Evolutionary conservation across 306 rosid genomes (phyloP), one percentile per base, ranked within the genome.

Genomic region (Vicia villosa): DNA sequence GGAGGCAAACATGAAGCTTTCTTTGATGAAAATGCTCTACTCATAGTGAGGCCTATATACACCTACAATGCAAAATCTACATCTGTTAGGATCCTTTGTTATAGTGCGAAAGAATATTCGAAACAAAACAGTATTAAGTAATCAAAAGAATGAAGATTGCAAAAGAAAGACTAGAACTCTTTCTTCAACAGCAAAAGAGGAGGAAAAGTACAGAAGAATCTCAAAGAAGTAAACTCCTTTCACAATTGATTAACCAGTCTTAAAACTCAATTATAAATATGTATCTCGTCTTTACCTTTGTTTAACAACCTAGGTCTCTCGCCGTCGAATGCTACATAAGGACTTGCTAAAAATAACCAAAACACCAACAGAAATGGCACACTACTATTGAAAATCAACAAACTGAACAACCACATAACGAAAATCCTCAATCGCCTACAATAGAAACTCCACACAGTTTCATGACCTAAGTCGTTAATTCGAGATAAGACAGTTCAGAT

Each of bases 1-100:
- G 64, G 70, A 10, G 76, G 68, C 64, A 83, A 71, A 55, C 76
- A 28, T 4, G 86, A 63, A 21, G 81, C 73, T 71, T 83, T 88
- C 81, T 72, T 88, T 13, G 87, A 77, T 69, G 95, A 82, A 74
- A 76, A 70, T 50, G 87, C 46, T 58, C 52, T 82, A 73, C 76
- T 86, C 91, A 86, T 88, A 10, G 75, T 56, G 73, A 77, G 59
- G 28, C 71, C 42, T 62, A 24, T n/a, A 42, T 4, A 41, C 20
- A 63, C 49, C 55, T 42, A 42, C 9, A 42, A 26, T 14, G 73
- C 73, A 74, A 59, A 63, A 70, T 73, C 69, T 30, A 21, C 68
- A 66, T 20, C 58, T 10, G n/a, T 52, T 21, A 20, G 32, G 10
- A 46, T 16, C 52, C 20, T 8, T 46, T 46, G 15, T 46, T 15